phyloP scores from a whole-genome alignment of 2,329 filamentous ascomycete genomes.

The Mycosphaerella sp. region DNA sequence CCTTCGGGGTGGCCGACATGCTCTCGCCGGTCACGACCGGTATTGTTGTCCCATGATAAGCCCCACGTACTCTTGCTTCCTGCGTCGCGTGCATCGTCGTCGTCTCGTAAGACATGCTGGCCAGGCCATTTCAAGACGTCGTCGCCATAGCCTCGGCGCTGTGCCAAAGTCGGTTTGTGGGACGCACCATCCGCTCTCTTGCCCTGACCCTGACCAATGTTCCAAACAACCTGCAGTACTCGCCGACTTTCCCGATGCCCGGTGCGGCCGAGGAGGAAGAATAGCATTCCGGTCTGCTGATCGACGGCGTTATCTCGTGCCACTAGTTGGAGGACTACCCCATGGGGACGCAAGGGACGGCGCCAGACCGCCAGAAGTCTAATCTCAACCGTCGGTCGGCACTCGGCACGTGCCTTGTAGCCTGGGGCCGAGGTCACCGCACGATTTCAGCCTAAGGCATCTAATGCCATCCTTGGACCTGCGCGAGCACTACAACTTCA shows the following conservation, averaged over 20 bases:
- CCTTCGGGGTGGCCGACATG: not conserved
- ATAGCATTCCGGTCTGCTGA: slow-evolving; percentile 16
- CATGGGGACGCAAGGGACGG: slow-evolving; percentile 11
- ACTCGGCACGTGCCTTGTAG: too few relatives aligned
- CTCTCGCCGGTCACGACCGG: not conserved
- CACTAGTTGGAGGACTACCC: slow-evolving; percentile 12
- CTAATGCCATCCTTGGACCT: too few relatives aligned
- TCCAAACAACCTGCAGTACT: slow-evolving; percentile 16
- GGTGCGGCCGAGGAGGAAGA: slow-evolving; percentile 23
- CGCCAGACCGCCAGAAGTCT: too few relatives aligned
- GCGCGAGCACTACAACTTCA: too few relatives aligned
- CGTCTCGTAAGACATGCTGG: not conserved
- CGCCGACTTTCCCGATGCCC: slow-evolving; percentile 21
- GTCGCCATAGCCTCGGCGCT: slow-evolving; percentile 20
- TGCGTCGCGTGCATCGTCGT: not conserved
- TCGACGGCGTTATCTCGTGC: slow-evolving; percentile 2
- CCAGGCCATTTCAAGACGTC: slow-evolving; percentile 6
- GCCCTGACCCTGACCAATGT: slow-evolving; percentile 20
- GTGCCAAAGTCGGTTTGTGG: slow-evolving; percentile 3
- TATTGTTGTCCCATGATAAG: not conserved
- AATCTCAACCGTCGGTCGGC: too few relatives aligned
- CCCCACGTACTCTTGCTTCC: not conserved
- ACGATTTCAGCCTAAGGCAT: too few relatives aligned
- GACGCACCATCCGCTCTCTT: slow-evolving; percentile 12
- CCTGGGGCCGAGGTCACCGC: too few relatives aligned